A percentile compares a stretch with the other conserved stretches of the same genome.
These are phyloP conservation scores for Thinopyrum elongatum DNA, from an alignment of 176 grass and related monocot genomes.

Conservation along the genomic window DNA sequence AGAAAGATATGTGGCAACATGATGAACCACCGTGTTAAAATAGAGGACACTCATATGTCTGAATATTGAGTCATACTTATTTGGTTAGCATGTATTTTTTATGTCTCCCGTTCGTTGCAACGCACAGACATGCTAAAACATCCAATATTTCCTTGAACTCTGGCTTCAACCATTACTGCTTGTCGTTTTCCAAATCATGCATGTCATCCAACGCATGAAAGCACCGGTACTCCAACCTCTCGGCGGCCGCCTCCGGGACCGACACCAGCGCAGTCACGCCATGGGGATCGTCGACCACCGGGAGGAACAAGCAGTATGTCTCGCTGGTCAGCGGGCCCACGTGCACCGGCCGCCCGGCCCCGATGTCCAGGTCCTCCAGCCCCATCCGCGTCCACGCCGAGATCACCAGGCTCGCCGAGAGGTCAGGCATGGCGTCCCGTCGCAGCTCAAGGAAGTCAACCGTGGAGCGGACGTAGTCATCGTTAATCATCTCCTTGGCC, in stretches of 20 bases:
- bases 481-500: conserved; percentile 38
- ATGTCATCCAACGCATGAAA: no score
- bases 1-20: no score
- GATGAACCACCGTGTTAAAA: no score
- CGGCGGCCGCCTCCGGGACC: no score
- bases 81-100: no score
- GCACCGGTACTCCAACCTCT: not conserved
- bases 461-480: conserved; percentile 39
- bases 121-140: no score
- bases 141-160: no score
- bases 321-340: conserved; percentile 88
- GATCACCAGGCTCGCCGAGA: conserved; percentile 76
- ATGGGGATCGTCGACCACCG: conserved; percentile 47
- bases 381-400: conserved; percentile 76
- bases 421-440: conserved; percentile 49
- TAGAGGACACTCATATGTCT: no score
- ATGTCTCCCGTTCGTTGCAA: no score
- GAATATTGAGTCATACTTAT: no score
- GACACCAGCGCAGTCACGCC: conserved; percentile 47
- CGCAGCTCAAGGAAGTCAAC: conserved; percentile 72
- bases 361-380: conserved; percentile 75
- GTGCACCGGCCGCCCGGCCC: conserved; percentile 51
- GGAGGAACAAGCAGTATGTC: conserved; percentile 84
- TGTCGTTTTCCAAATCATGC: no score
- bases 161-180: no score